Percentiles rank a stretch among this genome's conserved stretches.
phyloP scores from a whole-genome alignment of 2,329 filamentous ascomycete genomes.

The Fusarium verrucosum region DNA sequence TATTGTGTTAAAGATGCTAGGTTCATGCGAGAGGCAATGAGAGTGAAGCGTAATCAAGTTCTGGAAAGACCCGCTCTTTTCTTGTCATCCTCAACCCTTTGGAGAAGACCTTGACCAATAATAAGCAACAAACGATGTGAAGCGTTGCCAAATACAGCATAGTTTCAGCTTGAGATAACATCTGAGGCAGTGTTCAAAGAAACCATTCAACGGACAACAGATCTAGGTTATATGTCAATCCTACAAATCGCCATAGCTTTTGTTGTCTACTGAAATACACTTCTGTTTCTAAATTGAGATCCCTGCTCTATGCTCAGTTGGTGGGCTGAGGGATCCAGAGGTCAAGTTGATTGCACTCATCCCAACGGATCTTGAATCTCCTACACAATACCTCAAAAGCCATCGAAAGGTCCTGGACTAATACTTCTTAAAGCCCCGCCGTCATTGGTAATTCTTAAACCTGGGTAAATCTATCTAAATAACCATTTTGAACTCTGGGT shows the following conservation, averaged over 20 bases:
- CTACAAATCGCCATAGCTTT: accelerated
- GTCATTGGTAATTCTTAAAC: not conserved
- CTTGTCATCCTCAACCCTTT: conserved; percentile 24
- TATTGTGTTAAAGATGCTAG: not conserved
- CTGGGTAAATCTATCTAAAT: not conserved
- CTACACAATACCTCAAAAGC: accelerated
- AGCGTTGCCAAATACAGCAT: accelerated
- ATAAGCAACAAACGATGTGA: accelerated
- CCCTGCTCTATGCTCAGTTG: too few species aligned
- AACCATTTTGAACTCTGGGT: conserved; percentile 1
- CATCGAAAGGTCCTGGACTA: accelerated
- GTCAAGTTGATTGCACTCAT: too few species aligned
- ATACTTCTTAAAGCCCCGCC: accelerated
- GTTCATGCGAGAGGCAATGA: not conserved
- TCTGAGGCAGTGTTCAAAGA: too few species aligned
- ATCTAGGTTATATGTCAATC: not conserved
- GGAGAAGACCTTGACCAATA: not conserved
- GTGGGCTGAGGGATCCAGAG: too few species aligned
- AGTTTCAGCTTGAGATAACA: too few species aligned
- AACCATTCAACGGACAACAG: too few species aligned
- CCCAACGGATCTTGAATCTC: too few species aligned
- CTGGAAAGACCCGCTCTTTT: conserved; percentile 6
- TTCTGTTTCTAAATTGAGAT: too few species aligned
- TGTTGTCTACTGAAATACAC: not conserved
- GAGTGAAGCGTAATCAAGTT: not conserved